Conservation (phyloP, 2,329 filamentous ascomycete species). For the Penicillium sp. region DNA sequence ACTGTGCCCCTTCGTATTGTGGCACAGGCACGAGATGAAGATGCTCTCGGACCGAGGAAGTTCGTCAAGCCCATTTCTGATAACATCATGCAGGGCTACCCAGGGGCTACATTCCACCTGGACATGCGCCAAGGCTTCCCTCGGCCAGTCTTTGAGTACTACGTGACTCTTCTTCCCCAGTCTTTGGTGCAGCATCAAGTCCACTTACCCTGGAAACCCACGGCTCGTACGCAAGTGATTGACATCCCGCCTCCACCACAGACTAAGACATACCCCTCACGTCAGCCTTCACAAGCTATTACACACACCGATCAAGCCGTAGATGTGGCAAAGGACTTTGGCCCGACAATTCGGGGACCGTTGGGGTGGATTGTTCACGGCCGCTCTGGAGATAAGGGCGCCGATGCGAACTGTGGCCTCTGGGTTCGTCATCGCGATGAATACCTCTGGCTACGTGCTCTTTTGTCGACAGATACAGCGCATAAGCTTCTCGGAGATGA, state of each 20-base stretch:
- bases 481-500: slow-evolving; percentile 20
- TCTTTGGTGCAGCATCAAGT: slow-evolving; percentile 22
- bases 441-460: slow-evolving; percentile 43
- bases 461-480: slow-evolving; percentile 18
- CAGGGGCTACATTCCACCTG: slow-evolving; percentile 35
- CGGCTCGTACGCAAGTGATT: slow-evolving; percentile 19
- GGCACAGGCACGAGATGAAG: slow-evolving; percentile 46
- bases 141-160: slow-evolving; percentile 34
- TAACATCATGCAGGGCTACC: slow-evolving; percentile 43
- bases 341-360: slow-evolving; percentile 24
- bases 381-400: slow-evolving; percentile 47
- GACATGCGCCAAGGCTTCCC: slow-evolving; percentile 36
- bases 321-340: slow-evolving; percentile 21
- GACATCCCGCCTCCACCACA: slow-evolving; percentile 20
- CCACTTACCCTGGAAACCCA: slow-evolving; percentile 28
- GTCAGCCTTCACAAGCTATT: slow-evolving; percentile 22
- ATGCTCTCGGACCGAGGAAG: slow-evolving; percentile 31
- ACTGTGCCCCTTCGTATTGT: slow-evolving; percentile 46
- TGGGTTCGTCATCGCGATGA: slow-evolving; percentile 46
- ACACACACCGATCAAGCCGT: slow-evolving; percentile 9
- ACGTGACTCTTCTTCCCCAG: slow-evolving; percentile 29
- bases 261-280: slow-evolving; percentile 22
- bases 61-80: slow-evolving; percentile 41
- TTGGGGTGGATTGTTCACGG: slow-evolving; percentile 39
- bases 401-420: slow-evolving; percentile 49